A percentile compares a stretch with the other conserved stretches of the same genome.
Conservation (phyloP, 1,284 basidiomycete species). For the Ceratobasidium sp. region DNA sequence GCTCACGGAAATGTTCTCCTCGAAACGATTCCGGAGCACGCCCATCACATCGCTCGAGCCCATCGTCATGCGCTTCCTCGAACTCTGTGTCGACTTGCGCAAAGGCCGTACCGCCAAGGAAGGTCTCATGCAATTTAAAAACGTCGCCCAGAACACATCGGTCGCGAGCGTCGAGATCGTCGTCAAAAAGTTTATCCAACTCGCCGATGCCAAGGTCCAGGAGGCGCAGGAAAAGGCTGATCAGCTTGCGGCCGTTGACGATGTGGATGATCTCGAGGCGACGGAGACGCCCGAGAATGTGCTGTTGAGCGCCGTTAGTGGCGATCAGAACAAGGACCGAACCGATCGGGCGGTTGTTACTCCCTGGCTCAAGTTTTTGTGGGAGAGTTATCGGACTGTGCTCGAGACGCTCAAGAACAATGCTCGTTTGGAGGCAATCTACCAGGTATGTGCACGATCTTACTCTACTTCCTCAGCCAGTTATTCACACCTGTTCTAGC, state of each 20-base stretch:
- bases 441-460: constrained; percentile 77
- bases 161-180: constrained; percentile 94
- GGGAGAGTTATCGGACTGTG: constrained; percentile 98
- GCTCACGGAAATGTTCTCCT: constrained; percentile 91
- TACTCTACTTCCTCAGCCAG: constrained; percentile 39
- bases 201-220: constrained; percentile 89
- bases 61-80: constrained; percentile 94
- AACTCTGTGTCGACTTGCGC: constrained; percentile 96
- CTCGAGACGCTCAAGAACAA: constrained; percentile 98
- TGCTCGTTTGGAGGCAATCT: constrained; percentile 92
- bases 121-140: constrained; percentile 96
- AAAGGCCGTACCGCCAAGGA: constrained; percentile 96
- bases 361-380: constrained; percentile 98
- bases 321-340: constrained; percentile 94
- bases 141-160: constrained; percentile 93
- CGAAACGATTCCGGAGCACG: constrained; percentile 95
- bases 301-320: constrained; percentile 87
- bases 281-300: constrained; percentile 95
- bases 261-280: constrained; percentile 91
- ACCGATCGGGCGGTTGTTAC: constrained; percentile 96
- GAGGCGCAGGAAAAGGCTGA: constrained; percentile 90
- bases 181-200: constrained; percentile 89
- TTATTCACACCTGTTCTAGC: constrained; percentile 63
- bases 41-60: constrained; percentile 93
- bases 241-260: constrained; percentile 69